These are phyloP conservation scores for Phytophthora sp. DNA, from an alignment of 352 stramenopile genomes.

Conservation along the genomic window DNA sequence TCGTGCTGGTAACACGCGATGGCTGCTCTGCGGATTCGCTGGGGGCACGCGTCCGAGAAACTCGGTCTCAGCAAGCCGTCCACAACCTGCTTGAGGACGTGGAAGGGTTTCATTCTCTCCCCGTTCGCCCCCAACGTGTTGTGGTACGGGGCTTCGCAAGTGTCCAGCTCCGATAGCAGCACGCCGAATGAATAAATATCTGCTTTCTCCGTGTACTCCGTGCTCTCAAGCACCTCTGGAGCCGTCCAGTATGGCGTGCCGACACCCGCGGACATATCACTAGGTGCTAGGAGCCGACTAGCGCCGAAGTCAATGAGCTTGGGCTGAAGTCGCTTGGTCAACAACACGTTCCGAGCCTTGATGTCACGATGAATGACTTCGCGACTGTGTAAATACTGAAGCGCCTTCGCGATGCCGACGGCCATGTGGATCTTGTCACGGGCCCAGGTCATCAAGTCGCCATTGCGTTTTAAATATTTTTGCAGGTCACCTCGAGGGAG, in stretches of 20 bases:
- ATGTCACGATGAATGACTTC: constrained; percentile 79
- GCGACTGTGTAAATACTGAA: constrained; percentile 47
- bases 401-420: constrained; percentile 36
- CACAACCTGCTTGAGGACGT: constrained; percentile 54
- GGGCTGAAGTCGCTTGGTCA: constrained; percentile 44
- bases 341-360: constrained; percentile 80
- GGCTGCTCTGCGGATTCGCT: constrained; percentile 40
- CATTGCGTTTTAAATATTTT: constrained; percentile 39
- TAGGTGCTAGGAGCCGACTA: constrained; percentile 22
- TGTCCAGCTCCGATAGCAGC: constrained; percentile 56
- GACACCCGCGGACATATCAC: constrained; percentile 45
- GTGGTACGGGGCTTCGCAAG: constrained; percentile 39
- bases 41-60: constrained; percentile 47
- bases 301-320: constrained; percentile 59
- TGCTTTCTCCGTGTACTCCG: constrained; percentile 60
- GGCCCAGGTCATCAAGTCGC: constrained; percentile 37
- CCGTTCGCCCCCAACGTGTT: constrained; percentile 17
- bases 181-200: constrained; percentile 85
- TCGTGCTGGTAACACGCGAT: constrained; percentile 54
- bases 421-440: constrained; percentile 48
- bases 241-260: constrained; percentile 71
- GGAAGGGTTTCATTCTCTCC: constrained; percentile 51
- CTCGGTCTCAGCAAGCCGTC: constrained; percentile 48
- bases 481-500: constrained; percentile 55
- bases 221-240: constrained; percentile 66